These are phyloP conservation scores for Trichomonas gallinae DNA, from an alignment of 208 protist genomes.

Conservation along the genomic window DNA sequence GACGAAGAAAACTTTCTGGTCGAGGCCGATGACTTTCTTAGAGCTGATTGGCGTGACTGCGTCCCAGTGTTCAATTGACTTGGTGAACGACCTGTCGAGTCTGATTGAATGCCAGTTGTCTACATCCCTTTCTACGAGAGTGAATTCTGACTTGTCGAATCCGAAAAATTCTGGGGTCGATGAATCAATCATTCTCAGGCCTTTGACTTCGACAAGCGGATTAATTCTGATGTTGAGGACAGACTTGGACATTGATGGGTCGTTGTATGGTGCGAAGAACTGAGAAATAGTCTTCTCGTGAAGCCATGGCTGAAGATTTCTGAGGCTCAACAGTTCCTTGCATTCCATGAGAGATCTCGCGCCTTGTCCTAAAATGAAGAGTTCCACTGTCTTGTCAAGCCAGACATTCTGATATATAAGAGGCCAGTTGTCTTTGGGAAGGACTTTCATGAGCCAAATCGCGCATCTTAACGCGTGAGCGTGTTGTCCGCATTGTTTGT, in stretches of 20 bases:
- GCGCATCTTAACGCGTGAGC: not conserved
- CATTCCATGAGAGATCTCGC: not conserved
- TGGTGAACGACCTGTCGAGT: not conserved
- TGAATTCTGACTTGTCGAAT: not conserved
- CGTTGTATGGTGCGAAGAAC: not conserved
- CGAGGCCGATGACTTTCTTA: not conserved
- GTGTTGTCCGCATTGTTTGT: not conserved
- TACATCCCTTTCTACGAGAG: not conserved
- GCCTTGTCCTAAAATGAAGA: not conserved
- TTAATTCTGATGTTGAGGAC: not conserved
- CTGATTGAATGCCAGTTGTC: not conserved
- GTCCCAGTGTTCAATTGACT: not conserved
- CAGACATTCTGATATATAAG: not conserved
- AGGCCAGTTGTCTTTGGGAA: not conserved
- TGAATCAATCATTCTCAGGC: not conserved
- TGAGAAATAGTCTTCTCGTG: not conserved
- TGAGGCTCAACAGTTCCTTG: not conserved
- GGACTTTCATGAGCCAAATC: not conserved
- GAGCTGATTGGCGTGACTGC: no score
- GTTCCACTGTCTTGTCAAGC: not conserved
- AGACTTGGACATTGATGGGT: not conserved
- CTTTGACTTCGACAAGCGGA: not conserved
- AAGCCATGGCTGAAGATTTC: not conserved
- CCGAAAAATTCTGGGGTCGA: not conserved
- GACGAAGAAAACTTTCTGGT: not conserved